These are phyloP conservation scores for Vaccinium corymbosum DNA, from an alignment of 148 eudicot species.

Conservation along the genomic window DNA sequence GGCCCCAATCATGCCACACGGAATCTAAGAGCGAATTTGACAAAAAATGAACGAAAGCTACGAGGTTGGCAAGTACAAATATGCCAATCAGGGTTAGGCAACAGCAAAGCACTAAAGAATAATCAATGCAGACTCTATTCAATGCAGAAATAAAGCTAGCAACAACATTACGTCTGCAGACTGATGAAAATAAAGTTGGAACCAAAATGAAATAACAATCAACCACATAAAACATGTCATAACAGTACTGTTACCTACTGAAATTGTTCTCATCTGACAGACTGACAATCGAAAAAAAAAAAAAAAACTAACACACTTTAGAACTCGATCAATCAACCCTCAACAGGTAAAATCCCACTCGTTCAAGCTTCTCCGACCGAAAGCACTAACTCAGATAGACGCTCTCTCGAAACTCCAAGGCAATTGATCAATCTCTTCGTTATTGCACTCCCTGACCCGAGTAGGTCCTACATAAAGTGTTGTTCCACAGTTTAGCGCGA, in stretches of 20 bases:
- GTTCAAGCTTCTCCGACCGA: conserved; percentile 31
- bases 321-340: conserved; percentile 6
- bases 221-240: background rate
- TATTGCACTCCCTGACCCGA: conserved; percentile 14
- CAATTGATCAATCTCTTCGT: conserved; percentile 23
- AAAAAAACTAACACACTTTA: background rate
- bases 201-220: background rate
- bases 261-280: background rate
- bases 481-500: conserved; percentile 31
- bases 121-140: background rate
- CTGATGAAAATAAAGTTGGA: background rate
- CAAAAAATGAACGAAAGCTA: background rate
- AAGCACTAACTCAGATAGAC: conserved; percentile 17
- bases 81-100: background rate
- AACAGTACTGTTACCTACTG: background rate
- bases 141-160: background rate
- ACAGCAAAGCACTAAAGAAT: background rate
- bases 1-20: background rate
- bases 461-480: conserved; percentile 65
- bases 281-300: background rate
- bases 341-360: conserved; percentile 15
- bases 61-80: background rate
- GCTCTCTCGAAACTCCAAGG: conserved; percentile 26
- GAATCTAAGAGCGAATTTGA: background rate
- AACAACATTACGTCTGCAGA: background rate